Evolutionary conservation across 768 basidiomycete species (phyloP).

Genomic region (Candolleomyces aberdarensis): DNA sequence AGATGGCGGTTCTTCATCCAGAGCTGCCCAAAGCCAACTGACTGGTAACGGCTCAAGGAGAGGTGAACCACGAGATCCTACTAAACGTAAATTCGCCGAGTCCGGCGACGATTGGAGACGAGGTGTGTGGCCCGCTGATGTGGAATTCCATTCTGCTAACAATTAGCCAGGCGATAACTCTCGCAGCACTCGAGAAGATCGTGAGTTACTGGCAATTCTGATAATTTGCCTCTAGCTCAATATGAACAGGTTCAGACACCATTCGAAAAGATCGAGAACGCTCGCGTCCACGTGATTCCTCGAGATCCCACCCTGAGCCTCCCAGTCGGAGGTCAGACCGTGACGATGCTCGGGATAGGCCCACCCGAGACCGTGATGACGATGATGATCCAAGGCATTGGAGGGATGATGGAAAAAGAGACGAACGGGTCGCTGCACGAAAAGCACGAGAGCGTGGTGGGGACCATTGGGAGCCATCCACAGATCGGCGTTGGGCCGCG

Average conservation of each 20-base stretch:
- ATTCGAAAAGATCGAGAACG: conserved; percentile 62
- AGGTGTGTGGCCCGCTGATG: conserved; percentile 44
- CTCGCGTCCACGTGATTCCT: conserved; percentile 63
- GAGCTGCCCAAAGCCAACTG: conserved; percentile 35
- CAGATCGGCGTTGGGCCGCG: conserved; percentile 55
- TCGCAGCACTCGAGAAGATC: conserved; percentile 57
- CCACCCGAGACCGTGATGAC: conserved; percentile 43
- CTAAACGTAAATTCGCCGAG: conserved; percentile 71
- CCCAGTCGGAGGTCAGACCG: conserved; percentile 45
- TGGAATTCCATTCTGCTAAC: conserved; percentile 11
- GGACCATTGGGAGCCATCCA: conserved; percentile 44
- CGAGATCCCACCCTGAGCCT: conserved; percentile 54
- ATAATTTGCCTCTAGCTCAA: conserved; percentile 2
- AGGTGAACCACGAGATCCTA: conserved; percentile 54
- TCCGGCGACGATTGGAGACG: conserved; percentile 82
- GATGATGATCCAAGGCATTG: conserved; percentile 70
- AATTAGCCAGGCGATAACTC: conserved; percentile 41
- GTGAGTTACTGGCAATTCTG: conserved; percentile 36
- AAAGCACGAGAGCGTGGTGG: conserved; percentile 49
- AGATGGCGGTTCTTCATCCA: conserved; percentile 50
- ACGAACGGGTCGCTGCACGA: conserved; percentile 66
- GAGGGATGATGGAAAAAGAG: conserved; percentile 81
- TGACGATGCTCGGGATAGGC: conserved; percentile 24
- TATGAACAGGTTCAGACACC: conserved; percentile 45
- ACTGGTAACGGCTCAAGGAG: conserved; percentile 45